phyloP scores from a whole-genome alignment of 2,329 filamentous ascomycete species.

The Nemania sp. region DNA sequence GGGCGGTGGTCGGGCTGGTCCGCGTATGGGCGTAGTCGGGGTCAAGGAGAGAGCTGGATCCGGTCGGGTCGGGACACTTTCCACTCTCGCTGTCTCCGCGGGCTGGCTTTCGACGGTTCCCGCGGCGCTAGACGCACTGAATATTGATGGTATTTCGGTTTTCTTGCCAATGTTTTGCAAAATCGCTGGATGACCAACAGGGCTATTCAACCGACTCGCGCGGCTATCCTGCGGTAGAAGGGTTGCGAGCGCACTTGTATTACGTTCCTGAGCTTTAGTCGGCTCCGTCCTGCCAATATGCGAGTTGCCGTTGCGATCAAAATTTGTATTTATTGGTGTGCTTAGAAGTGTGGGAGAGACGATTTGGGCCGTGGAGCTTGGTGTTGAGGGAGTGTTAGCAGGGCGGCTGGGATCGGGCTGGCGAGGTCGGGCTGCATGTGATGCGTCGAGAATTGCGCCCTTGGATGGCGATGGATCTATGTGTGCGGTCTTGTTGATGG shows the following conservation, averaged over 20 bases:
- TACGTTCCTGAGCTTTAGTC: constrained; percentile 1
- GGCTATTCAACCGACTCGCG: constrained; percentile 1
- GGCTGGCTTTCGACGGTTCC: constrained; percentile 7
- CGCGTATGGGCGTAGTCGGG: not conserved
- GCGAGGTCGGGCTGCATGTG: constrained; percentile 42
- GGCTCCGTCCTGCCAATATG: constrained; percentile 53
- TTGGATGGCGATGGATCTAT: constrained; percentile 17
- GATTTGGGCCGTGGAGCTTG: constrained; percentile 71
- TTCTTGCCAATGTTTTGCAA: constrained; percentile 28
- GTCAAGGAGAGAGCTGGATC: not conserved
- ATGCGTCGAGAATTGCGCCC: constrained; percentile 28
- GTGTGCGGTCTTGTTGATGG: constrained; percentile 19
- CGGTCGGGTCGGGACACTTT: not conserved
- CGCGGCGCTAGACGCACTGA: constrained; percentile 18
- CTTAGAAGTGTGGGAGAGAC: constrained; percentile 71
- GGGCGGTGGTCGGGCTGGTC: not conserved
- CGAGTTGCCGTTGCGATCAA: constrained; percentile 66
- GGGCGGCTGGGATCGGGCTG: constrained; percentile 42
- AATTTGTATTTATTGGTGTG: constrained; percentile 73
- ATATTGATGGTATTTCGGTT: constrained; percentile 27
- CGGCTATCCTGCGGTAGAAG: constrained; percentile 31
- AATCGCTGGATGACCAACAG: constrained; percentile 6
- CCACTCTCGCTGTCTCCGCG: not conserved
- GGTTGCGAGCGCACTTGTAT: constrained; percentile 8
- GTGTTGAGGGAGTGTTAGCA: constrained; percentile 55